Base-by-base conservation (phyloP, 1,284 basidiomycete species). In the Stereum hirsutum region DNA sequence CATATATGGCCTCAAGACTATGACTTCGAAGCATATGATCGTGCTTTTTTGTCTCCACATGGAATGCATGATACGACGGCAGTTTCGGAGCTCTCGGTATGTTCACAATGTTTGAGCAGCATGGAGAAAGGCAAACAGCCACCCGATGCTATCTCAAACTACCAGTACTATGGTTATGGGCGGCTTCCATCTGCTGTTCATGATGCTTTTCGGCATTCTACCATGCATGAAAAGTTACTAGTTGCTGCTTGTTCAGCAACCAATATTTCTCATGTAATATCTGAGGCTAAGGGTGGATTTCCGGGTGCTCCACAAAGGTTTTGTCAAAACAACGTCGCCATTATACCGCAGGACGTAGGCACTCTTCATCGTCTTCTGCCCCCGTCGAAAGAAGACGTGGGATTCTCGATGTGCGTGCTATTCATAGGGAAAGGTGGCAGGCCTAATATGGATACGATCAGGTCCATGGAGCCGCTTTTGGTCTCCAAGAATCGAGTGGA, bases 111-210 rank as follows among this genome's bases (percentile, higher is more conserved):
- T 24, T 11, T 12, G 2, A 2, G 23, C 8, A 3, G 11, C 25
- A 6, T 4, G 14, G 10, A 6, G 14, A 33, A 12, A 23, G 28
- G 11, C 5, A 23, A n/a, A 2, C 28, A 41, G 30, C 40, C 40
- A 6, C 11, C 24, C 5, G 40, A 41, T 33, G 25, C 40, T n/a
- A 33, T 41, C n/a, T 15, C 28, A 17, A 41, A 41, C 21, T 33
- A 33, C 23, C 40, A 41, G 30, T 41, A 41, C 23, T 27, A 40
- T 40, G 24, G 5, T n/a, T 20, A 27, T 30, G 24, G 15, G 14
- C n/a, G 12, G 12, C 12, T 41, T 12, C 30, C 28, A 1, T 10
- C 14, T 8, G 30, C 32, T 21, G 40, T 41, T 4, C 28, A 12
- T 33, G 7, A 33, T 7, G 40, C 40, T 23, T 41, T 41, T 24